phyloP scores from a whole-genome alignment of 805 yeast genomes.

The Nakazawaea wyomingensis region DNA sequence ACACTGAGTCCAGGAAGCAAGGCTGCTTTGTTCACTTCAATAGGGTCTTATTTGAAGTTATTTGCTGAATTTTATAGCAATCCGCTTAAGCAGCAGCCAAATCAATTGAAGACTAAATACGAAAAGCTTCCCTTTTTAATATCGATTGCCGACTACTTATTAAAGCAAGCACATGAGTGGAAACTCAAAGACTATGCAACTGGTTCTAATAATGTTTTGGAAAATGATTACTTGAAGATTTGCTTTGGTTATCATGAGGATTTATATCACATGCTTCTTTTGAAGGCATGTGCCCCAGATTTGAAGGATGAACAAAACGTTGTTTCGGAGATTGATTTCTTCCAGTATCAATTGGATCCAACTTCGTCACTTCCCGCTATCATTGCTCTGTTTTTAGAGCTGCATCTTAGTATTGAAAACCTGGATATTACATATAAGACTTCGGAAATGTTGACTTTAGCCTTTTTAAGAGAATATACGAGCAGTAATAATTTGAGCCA shows the following conservation, averaged over 20 bases:
- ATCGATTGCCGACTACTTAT: background rate
- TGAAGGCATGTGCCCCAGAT: background rate
- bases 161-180: background rate
- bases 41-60: slow-evolving; percentile 1
- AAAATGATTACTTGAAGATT: slow-evolving; percentile 3
- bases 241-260: slow-evolving; percentile 4
- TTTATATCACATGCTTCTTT: slow-evolving; percentile 5
- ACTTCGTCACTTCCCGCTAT: background rate
- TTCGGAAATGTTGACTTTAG: background rate
- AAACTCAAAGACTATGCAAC: background rate
- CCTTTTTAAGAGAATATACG: slow-evolving; percentile 2
- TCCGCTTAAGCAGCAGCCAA: background rate
- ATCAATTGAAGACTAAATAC: slow-evolving; percentile 2
- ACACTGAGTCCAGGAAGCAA: slow-evolving; percentile 3
- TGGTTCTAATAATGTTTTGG: slow-evolving; percentile 1
- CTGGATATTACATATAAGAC: background rate
- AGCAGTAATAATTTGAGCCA: background rate
- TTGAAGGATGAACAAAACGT: background rate
- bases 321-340: background rate
- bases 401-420: background rate
- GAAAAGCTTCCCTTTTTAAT: slow-evolving; percentile 1
- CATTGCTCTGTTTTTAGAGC: background rate
- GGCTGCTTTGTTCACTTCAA: background rate
- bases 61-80: background rate
- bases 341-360: slow-evolving; percentile 2